phyloP scores from a whole-genome alignment of 306 rosid genomes.

The Quercus gilva region DNA sequence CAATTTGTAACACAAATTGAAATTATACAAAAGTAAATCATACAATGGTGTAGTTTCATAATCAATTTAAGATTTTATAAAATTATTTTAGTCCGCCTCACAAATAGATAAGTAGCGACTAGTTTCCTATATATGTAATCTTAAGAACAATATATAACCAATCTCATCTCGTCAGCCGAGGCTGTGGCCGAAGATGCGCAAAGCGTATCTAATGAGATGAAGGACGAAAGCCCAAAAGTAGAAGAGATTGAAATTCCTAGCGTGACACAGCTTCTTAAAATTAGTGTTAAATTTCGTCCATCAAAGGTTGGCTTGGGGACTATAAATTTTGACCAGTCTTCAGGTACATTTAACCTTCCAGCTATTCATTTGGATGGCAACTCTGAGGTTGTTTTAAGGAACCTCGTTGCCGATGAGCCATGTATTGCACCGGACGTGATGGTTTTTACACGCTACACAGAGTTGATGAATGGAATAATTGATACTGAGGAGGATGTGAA shows the following conservation, averaged over 20 bases:
- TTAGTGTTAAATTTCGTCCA: neutral
- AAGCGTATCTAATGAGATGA: neutral
- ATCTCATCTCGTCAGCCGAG: neutral
- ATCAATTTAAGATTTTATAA: no score
- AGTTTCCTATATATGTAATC: neutral
- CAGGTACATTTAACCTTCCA: neutral
- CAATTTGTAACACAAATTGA: no score
- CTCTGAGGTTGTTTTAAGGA: constrained; percentile 8
- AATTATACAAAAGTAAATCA: no score
- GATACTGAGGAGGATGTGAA: constrained; percentile 13
- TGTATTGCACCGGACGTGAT: neutral
- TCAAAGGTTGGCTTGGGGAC: constrained; percentile 1
- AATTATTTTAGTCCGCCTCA: no score
- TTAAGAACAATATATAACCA: neutral
- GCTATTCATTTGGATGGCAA: neutral
- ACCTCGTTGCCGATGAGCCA: constrained; percentile 15
- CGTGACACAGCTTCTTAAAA: neutral
- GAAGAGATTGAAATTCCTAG: constrained; percentile 15
- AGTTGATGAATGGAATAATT: constrained; percentile 15
- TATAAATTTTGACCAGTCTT: neutral
- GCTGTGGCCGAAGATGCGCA: neutral
- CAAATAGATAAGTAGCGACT: no score
- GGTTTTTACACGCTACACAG: constrained; percentile 2
- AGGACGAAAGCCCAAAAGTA: neutral
- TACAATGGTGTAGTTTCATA: no score